A percentile compares a stretch with the other conserved stretches of the same genome.
These are phyloP conservation scores for Hemileccinum impolitum DNA, from an alignment of 768 basidiomycete genomes.

Conservation along the genomic window DNA sequence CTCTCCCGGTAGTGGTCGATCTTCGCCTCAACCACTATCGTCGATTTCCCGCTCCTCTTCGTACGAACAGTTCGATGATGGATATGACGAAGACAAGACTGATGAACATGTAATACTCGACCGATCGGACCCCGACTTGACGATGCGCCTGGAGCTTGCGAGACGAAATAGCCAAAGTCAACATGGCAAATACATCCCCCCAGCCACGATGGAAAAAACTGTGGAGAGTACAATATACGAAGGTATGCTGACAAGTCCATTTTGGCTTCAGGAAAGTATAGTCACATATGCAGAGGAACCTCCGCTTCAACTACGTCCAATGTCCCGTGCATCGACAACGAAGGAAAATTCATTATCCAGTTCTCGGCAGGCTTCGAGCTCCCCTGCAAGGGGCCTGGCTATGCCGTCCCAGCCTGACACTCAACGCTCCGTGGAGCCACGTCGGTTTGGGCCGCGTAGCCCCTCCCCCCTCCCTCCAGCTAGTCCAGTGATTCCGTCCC, in stretches of 20 bases:
- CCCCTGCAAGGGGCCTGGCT: constrained; percentile 32
- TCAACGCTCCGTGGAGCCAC: constrained; percentile 51
- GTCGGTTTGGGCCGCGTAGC: constrained; percentile 71
- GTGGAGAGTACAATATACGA: constrained; percentile 74
- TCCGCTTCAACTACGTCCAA: constrained; percentile 50
- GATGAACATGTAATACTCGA: constrained; percentile 45
- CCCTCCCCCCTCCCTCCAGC: constrained; percentile 64
- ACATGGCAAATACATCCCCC: constrained; percentile 42
- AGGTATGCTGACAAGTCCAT: constrained; percentile 41
- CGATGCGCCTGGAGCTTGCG: constrained; percentile 76
- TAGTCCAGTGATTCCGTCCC: constrained; percentile 31
- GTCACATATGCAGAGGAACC: constrained; percentile 49
- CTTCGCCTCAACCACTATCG: constrained; percentile 31
- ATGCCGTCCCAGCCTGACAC: constrained; percentile 42
- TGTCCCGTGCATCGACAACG: constrained; percentile 48
- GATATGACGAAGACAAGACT: constrained; percentile 45
- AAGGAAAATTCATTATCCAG: constrained; percentile 42
- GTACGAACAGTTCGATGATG: constrained; percentile 36
- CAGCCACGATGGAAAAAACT: constrained; percentile 43
- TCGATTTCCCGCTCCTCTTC: constrained; percentile 42
- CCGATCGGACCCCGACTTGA: constrained; percentile 72
- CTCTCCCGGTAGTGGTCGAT: constrained; percentile 38
- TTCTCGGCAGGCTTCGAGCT: constrained; percentile 45
- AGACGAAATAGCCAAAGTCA: constrained; percentile 82
- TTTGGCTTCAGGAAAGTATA: constrained; percentile 5